Base-by-base conservation (phyloP, 352 stramenopile species). In the Globisporangium solare region DNA sequence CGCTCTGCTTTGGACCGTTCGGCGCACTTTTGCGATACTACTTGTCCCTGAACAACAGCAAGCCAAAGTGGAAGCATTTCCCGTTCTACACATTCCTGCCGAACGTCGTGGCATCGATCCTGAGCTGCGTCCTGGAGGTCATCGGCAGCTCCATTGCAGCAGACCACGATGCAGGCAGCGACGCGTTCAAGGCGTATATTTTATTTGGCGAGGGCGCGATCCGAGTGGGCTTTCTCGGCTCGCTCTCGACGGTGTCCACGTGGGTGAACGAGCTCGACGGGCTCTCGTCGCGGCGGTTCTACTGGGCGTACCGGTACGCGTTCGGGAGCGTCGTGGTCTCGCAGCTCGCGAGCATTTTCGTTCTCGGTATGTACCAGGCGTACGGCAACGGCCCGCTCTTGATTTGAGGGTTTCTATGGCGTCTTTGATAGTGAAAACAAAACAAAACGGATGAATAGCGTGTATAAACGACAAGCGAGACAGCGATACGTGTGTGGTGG, bases 41-140 rank as follows among this genome's bases (percentile, higher is more conserved):
- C 31, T 64, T 88, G 39, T 86, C 75, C 24, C 47, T 85, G 40
- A 64, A 67, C 51, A 88, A 88, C 60, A 67, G 51, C 53, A 64
- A 68, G 39, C 67, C 76, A 5, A 53, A 56, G 47, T 86, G 65
- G 49, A 83, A 79, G 45, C 58, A 64, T n/a, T 82, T 88, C 40
- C 78, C 78, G n/a, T 54, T 85, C 20, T 83, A 69, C 50, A 88
- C 78, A 40, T 82, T 88, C 52, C n/a, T 71, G n/a, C 73, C 75
- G 6, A 88, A 88, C 51, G 66, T 88, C 24, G 47, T 60, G 8
- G 78, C 78, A 21, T 86, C 78, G 13, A 66, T 72, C 42, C 46
- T 88, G n/a, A 72, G 60, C 49, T 85, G 73, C 51, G 55, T 42
- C 10, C 58, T 81, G 51, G 66, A 74, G 53, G 71, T 86, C 41